phyloP scores from a whole-genome alignment of 2,329 filamentous ascomycete genomes.

The Phaeosphaeria sp. region DNA sequence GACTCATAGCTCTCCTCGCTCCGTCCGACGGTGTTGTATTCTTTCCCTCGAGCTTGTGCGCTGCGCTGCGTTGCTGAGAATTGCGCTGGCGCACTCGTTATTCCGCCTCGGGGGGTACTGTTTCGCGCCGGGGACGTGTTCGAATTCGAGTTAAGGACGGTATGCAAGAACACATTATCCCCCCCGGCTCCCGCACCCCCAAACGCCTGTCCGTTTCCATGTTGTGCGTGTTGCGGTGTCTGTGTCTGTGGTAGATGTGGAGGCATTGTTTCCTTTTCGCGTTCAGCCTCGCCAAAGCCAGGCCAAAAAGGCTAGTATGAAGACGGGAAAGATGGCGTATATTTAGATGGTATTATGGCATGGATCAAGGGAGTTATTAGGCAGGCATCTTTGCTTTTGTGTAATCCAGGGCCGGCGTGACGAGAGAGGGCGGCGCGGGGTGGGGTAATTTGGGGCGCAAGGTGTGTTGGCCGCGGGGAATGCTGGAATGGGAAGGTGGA shows the following conservation, averaged over 20 bases:
- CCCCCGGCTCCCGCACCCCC: background rate
- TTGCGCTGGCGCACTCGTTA: background rate
- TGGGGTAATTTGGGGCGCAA: slow-evolving; percentile 3
- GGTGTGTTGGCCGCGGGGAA: slow-evolving; percentile 26
- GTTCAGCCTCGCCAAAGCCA: background rate
- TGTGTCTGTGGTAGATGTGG: background rate
- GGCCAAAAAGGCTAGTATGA: background rate
- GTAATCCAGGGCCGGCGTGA: background rate
- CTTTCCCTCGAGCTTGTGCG: slow-evolving; percentile 35
- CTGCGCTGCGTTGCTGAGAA: slow-evolving; percentile 34
- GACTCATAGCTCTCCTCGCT: slow-evolving; percentile 32
- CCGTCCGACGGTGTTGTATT: background rate
- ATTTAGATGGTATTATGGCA: background rate
- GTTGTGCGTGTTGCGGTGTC: background rate
- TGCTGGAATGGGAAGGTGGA: slow-evolving; percentile 29
- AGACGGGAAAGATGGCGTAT: background rate
- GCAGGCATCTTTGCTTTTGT: slow-evolving; percentile 1
- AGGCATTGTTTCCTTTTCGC: background rate
- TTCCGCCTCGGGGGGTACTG: no score
- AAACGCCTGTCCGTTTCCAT: background rate
- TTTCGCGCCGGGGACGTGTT: background rate
- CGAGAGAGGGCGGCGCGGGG: background rate
- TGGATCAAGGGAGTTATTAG: slow-evolving; percentile 4
- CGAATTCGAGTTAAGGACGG: slow-evolving; percentile 4
- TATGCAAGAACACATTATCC: slow-evolving; percentile 10